Evolutionary conservation across 2,329 filamentous ascomycete genomes (phyloP).

Genomic region (Cladophialophora exuberans): DNA sequence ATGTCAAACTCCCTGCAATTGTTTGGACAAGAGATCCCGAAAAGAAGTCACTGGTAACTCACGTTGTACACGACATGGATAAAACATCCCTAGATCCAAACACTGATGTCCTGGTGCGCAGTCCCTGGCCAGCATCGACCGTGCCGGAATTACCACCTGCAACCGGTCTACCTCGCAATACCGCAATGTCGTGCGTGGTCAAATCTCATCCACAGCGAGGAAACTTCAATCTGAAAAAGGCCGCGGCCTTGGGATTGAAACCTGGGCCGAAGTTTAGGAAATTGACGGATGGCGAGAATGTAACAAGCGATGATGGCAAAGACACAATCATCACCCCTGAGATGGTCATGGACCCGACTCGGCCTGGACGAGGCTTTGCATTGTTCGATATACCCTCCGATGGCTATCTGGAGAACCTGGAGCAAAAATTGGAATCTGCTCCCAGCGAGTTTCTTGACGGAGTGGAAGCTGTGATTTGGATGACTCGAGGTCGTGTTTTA

Average conservation of each 20-base stretch:
- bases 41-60: slow-evolving; percentile 63
- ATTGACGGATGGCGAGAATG: slow-evolving; percentile 66
- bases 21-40: slow-evolving; percentile 68
- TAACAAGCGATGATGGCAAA: slow-evolving; percentile 64
- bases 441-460: slow-evolving; percentile 64
- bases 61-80: slow-evolving; percentile 71
- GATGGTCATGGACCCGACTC: slow-evolving; percentile 75
- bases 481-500: slow-evolving; percentile 70
- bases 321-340: slow-evolving; percentile 71
- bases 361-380: slow-evolving; percentile 73
- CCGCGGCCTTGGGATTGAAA: slow-evolving; percentile 66
- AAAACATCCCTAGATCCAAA: slow-evolving; percentile 59
- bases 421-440: slow-evolving; percentile 55
- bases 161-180: slow-evolving; percentile 56
- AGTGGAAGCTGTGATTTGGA: slow-evolving; percentile 76
- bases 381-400: slow-evolving; percentile 76
- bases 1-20: slow-evolving; percentile 69
- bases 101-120: slow-evolving; percentile 71
- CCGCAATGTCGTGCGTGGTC: slow-evolving; percentile 84
- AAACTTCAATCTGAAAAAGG: slow-evolving; percentile 72
- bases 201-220: slow-evolving; percentile 76
- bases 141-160: slow-evolving; percentile 70
- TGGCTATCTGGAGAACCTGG: slow-evolving; percentile 70
- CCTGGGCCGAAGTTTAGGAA: slow-evolving; percentile 61
- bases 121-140: slow-evolving; percentile 76